Percentiles rank a stretch among this genome's conserved stretches.
These are phyloP conservation scores for Cadophora sp. DNA, from an alignment of 2,329 filamentous ascomycete genomes.

Conservation along the genomic window DNA sequence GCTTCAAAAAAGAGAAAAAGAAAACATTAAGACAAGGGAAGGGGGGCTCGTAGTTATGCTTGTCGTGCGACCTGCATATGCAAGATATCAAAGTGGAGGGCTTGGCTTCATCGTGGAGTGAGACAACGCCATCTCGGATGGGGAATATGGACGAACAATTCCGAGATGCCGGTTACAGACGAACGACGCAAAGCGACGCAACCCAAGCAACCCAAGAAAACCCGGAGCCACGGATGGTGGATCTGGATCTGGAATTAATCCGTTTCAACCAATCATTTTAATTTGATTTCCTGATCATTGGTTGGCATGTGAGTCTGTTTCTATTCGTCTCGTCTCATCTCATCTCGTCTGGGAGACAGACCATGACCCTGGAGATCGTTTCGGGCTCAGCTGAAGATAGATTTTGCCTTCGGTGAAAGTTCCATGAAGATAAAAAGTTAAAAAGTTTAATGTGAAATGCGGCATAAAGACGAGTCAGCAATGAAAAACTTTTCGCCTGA, in stretches of 20 bases:
- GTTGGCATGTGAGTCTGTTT: neutral
- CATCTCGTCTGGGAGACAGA: slow-evolving; percentile 1
- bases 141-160: slow-evolving; percentile 4
- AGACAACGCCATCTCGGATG: slow-evolving; percentile 11
- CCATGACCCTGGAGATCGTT: neutral
- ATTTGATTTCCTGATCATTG: neutral
- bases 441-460: neutral
- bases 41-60: too few species aligned
- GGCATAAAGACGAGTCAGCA: slow-evolving; percentile 12
- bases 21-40: too few species aligned
- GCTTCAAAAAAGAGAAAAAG: too few species aligned
- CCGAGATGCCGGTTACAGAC: slow-evolving; percentile 14
- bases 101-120: neutral
- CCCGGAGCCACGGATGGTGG: slow-evolving; percentile 8
- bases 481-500: neutral
- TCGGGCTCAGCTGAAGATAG: neutral
- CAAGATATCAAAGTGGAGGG: neutral
- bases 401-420: neutral
- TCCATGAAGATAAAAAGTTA: too few species aligned
- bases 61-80: neutral
- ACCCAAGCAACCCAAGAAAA: neutral
- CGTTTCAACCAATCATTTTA: neutral
- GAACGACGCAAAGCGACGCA: too few species aligned
- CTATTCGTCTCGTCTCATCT: too few species aligned
- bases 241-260: neutral